Conservation (phyloP, 495 filamentous ascomycete genomes). For the Rostrohypoxylon terebratum region DNA sequence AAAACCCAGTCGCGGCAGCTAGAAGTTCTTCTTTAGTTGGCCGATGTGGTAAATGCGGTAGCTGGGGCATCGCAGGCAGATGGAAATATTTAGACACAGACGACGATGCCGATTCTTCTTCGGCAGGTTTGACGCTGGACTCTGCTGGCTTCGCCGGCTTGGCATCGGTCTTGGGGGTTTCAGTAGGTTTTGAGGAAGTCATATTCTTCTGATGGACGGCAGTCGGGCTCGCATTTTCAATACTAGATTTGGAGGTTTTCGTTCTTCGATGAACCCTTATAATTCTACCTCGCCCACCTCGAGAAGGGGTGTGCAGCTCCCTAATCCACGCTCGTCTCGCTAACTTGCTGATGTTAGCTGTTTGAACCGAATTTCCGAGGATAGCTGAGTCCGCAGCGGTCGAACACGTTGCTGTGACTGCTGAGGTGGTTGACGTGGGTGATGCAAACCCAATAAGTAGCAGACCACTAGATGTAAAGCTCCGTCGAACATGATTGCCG, state of each 20-base stretch:
- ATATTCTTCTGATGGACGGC: constrained; percentile 33
- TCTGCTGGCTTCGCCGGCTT: constrained; percentile 10
- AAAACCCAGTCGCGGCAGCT: constrained; percentile 90
- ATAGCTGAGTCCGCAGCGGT: constrained; percentile 56
- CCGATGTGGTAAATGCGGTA: constrained; percentile 79
- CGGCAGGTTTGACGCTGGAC: constrained; percentile 34
- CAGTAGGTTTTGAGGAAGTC: constrained; percentile 12
- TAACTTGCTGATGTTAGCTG: constrained; percentile 54
- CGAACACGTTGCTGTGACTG: constrained; percentile 57
- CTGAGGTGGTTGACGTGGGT: constrained; percentile 53
- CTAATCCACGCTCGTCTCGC: constrained; percentile 53
- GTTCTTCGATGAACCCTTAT: constrained; percentile 50
- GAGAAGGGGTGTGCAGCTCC: constrained; percentile 39
- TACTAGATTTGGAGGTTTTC: constrained; percentile 52
- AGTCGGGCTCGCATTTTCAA: constrained; percentile 27
- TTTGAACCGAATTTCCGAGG: constrained; percentile 47
- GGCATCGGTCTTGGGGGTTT: constrained; percentile 19
- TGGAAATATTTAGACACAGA: constrained; percentile 69
- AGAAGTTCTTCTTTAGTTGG: constrained; percentile 95
- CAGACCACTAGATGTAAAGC: constrained; percentile 59
- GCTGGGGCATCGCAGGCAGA: constrained; percentile 69
- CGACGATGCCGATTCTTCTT: constrained; percentile 52
- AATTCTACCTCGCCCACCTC: constrained; percentile 43
- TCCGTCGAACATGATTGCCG: constrained; percentile 52
- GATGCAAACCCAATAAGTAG: constrained; percentile 55